Percentiles rank a stretch among this genome's conserved stretches.
Evolutionary conservation across 2,329 filamentous ascomycete genomes (phyloP).

Genomic region (Claviceps humidiphila): DNA sequence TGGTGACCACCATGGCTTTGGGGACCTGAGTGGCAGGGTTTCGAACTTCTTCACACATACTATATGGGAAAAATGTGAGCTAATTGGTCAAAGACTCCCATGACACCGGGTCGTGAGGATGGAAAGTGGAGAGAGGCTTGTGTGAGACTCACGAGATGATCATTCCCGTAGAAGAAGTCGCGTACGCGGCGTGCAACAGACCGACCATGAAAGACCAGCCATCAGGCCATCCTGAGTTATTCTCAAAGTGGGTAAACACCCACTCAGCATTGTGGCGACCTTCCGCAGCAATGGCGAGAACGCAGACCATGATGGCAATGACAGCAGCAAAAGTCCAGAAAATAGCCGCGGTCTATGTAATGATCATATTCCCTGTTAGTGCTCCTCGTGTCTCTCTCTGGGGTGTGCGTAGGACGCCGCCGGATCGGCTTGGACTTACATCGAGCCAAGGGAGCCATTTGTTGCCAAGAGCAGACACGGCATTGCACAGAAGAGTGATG

Average conservation of each 20-base stretch:
- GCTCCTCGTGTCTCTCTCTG: not conserved
- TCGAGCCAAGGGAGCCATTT: conserved; percentile 54
- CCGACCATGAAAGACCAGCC: conserved; percentile 66
- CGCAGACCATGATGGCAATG: conserved; percentile 48
- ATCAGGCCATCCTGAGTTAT: conserved; percentile 52
- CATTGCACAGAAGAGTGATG: conserved; percentile 50
- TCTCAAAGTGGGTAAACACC: conserved; percentile 57
- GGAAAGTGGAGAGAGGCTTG: not conserved
- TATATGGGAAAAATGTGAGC: conserved; percentile 14
- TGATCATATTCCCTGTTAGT: not conserved
- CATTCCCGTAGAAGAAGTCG: conserved; percentile 67
- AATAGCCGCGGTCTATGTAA: conserved; percentile 50
- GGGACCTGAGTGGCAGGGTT: conserved; percentile 54
- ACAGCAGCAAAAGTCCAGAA: conserved; percentile 64
- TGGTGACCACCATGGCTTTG: conserved; percentile 57
- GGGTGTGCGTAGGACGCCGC: too few species aligned
- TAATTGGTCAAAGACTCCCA: not conserved
- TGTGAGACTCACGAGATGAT: conserved; percentile 52
- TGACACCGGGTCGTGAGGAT: not conserved
- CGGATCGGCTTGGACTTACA: conserved; percentile 34
- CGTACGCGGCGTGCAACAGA: conserved; percentile 59
- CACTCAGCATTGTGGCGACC: conserved; percentile 49
- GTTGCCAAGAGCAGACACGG: conserved; percentile 55
- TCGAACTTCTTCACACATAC: conserved; percentile 62
- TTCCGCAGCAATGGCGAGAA: conserved; percentile 53